phyloP scores from a whole-genome alignment of 768 basidiomycete species.

The Calocera viscosa region DNA sequence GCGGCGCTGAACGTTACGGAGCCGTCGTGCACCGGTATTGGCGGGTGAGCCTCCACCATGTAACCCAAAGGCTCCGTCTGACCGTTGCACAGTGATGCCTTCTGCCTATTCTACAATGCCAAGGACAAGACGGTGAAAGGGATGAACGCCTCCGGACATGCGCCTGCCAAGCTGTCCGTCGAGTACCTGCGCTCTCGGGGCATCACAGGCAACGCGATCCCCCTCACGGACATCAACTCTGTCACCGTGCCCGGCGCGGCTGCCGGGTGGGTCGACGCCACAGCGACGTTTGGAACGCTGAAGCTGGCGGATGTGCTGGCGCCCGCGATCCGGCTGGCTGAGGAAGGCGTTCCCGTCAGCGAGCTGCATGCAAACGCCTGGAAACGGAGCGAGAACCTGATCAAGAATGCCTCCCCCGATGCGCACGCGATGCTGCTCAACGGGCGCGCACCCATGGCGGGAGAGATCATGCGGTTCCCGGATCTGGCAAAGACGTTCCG shows the following conservation, averaged over 20 bases:
- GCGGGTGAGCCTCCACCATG: conserved; percentile 43
- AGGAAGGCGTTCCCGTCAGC: conserved; percentile 49
- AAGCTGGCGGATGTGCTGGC: conserved; percentile 58
- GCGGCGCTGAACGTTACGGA: conserved; percentile 88
- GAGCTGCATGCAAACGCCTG: conserved; percentile 27
- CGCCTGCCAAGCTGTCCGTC: conserved; percentile 67
- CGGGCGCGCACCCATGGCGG: conserved; percentile 70
- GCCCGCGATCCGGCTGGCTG: conserved; percentile 84
- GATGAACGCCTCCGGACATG: conserved; percentile 82
- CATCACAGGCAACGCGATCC: conserved; percentile 54
- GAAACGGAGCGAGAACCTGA: conserved; percentile 48
- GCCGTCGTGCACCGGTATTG: conserved; percentile 69
- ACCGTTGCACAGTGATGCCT: conserved; percentile 51
- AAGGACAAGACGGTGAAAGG: conserved; percentile 70
- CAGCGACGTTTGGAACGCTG: conserved; percentile 60
- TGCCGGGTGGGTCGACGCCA: conserved; percentile 86
- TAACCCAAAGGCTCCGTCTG: background rate
- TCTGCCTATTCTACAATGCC: conserved; percentile 86
- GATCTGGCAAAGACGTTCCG: conserved; percentile 77
- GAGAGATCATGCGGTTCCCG: conserved; percentile 70
- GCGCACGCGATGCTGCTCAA: conserved; percentile 76
- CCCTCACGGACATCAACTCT: conserved; percentile 69
- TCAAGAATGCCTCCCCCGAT: conserved; percentile 76
- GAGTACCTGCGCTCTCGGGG: conserved; percentile 62
- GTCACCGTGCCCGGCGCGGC: conserved; percentile 93